These are phyloP conservation scores for Aciculosporium take DNA, from an alignment of 2,329 filamentous ascomycete genomes.

Conservation along the genomic window DNA sequence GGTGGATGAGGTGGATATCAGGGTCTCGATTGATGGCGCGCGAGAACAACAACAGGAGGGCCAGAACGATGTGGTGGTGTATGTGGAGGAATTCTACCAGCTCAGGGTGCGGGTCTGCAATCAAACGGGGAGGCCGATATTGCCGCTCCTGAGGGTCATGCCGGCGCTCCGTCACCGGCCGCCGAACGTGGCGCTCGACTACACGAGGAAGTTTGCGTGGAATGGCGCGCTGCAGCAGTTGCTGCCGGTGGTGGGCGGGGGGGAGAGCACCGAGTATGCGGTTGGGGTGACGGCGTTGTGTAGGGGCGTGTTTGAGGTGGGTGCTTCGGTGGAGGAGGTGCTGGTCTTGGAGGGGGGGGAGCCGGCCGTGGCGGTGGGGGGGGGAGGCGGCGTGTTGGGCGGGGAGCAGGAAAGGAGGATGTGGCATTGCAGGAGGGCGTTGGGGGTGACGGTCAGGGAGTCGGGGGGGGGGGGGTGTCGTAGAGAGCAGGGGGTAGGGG, in stretches of 20 bases:
- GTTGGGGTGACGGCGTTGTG: slow-evolving; percentile 64
- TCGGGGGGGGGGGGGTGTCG: not conserved
- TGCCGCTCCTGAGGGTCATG: slow-evolving; percentile 60
- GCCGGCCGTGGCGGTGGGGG: slow-evolving; percentile 9
- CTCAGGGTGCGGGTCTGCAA: slow-evolving; percentile 63
- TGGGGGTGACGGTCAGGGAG: slow-evolving; percentile 33
- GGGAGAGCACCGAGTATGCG: slow-evolving; percentile 43
- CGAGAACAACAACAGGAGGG: slow-evolving; percentile 8
- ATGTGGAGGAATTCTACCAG: slow-evolving; percentile 45
- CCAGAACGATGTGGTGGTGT: slow-evolving; percentile 12
- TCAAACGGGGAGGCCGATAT: slow-evolving; percentile 51
- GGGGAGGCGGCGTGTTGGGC: slow-evolving; percentile 37
- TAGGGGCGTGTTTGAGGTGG: slow-evolving; percentile 69
- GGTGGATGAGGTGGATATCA: slow-evolving; percentile 61
- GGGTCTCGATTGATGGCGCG: slow-evolving; percentile 25
- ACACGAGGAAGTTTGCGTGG: slow-evolving; percentile 70
- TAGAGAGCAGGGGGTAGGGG: too few relatives aligned
- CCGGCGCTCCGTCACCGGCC: slow-evolving; percentile 63
- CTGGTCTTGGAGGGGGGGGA: slow-evolving; percentile 24
- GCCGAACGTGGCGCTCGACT: slow-evolving; percentile 59
- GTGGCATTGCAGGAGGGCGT: slow-evolving; percentile 49
- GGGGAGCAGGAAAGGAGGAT: slow-evolving; percentile 45
- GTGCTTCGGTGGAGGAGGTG: slow-evolving; percentile 69
- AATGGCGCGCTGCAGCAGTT: slow-evolving; percentile 70
- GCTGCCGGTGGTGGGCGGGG: slow-evolving; percentile 47